Evolutionary conservation across 1,284 basidiomycete genomes (phyloP).

Genomic region (Salmacisia buchloeana): DNA sequence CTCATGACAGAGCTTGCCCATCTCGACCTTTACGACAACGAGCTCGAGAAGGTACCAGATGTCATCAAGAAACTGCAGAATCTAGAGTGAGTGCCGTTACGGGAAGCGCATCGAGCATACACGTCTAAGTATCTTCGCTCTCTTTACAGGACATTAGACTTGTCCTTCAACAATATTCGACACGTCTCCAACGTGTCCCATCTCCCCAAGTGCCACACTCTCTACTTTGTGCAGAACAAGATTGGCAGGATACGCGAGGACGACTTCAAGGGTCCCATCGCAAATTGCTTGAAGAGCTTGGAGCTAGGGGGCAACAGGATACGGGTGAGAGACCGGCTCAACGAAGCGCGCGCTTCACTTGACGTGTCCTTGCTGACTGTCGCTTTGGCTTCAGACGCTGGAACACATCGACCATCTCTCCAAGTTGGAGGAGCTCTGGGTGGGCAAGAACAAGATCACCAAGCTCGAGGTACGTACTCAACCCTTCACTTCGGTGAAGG

Average conservation of each 20-base stretch:
- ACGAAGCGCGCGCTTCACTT: too few relatives aligned
- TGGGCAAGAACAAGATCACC: conserved; percentile 65
- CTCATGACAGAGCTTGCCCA: conserved; percentile 71
- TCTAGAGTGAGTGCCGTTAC: conserved; percentile 63
- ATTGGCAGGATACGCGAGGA: conserved; percentile 66
- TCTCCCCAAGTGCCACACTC: conserved; percentile 59
- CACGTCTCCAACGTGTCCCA: conserved; percentile 58
- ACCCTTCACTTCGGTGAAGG: conserved; percentile 1
- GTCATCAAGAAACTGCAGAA: conserved; percentile 63
- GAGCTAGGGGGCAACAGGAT: conserved; percentile 91
- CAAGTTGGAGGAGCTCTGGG: conserved; percentile 85
- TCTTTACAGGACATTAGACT: conserved; percentile 68
- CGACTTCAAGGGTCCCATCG: conserved; percentile 61
- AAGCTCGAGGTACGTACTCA: conserved; percentile 18
- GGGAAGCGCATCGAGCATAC: not conserved
- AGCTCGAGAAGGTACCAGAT: conserved; percentile 57
- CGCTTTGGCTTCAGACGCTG: conserved; percentile 61
- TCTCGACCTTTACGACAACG: conserved; percentile 92
- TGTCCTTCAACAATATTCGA: conserved; percentile 85
- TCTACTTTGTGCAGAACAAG: conserved; percentile 96
- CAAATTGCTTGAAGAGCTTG: conserved; percentile 67
- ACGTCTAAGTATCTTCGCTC: not conserved
- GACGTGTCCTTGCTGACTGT: not conserved
- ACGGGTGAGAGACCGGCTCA: too few relatives aligned
- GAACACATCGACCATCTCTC: conserved; percentile 77